Evolutionary conservation across 257 asterid species (phyloP), one percentile per base, ranked within the genome.

Genomic region (Coffea eugenioides): DNA sequence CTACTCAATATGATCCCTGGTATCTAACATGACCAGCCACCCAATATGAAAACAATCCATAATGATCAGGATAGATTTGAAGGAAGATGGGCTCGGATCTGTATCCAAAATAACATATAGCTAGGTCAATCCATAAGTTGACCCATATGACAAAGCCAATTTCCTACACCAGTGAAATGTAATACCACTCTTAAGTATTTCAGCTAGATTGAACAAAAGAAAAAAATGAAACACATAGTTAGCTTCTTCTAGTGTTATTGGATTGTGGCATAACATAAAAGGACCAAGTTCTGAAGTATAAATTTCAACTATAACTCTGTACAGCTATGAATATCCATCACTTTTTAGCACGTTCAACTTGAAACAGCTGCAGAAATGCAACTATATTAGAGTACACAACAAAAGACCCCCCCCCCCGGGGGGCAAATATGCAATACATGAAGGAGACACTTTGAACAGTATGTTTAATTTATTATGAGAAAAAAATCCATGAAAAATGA

Each of bases 381-480:
- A 20, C 12, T 10, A 72, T 34, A 54, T 45, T 46, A 46, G 51
- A 61, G 27, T 74, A 65, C 34, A 65, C 66, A 31, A 59, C 49
- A 73, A 11, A 36, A 6, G n/a, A 12, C 18, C 49, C 77, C 59
- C 7, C 23, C 69, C 43, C 10, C 59, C 34, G 23, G 31, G 31
- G 31, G 31, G 31, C 31, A 0, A 31, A 31, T 31, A 74, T 56
- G 3, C 18, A 74, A 23, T 56, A 59, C 71, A 54, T 31, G 75
- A 31, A 31, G 31, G 43, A 43, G 41, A 68, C 27, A 46, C 36
- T 36, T 51, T 39, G 69, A 70, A 64, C 49, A 51, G 18, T 57
- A 76, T 76, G 34, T 46, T 23, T 76, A 41, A 76, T 31, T 46
- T 39, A 76, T 45, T 45, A 54, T 41, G 54, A 62, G 21, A 43